Conservation (phyloP, 169 alveolate genomes). For the Eimeria falciformis region DNA sequence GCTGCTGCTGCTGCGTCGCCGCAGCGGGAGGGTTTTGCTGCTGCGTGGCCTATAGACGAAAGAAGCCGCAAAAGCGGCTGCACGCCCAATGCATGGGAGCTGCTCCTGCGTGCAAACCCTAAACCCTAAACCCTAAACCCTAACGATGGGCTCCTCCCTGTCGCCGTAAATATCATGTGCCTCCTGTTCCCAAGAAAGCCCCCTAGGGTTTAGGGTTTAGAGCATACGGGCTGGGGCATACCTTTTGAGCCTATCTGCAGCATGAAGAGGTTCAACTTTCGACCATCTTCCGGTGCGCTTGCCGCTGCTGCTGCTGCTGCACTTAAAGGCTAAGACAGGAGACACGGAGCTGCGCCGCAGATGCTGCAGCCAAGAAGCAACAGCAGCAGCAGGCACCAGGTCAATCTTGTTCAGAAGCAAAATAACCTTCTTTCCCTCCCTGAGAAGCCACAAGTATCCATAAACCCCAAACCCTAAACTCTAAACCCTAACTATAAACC, state of each 20-base stretch:
- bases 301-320: conserved; percentile 70
- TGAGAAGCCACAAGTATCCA: conserved; percentile 1
- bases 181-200: not conserved
- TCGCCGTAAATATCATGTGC: not conserved
- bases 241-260: conserved; percentile 45
- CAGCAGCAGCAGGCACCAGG: conserved; percentile 92
- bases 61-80: conserved; percentile 51
- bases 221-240: not conserved
- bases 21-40: conserved; percentile 19
- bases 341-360: conserved; percentile 74
- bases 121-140: not conserved
- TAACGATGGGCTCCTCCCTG: not conserved
- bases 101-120: conserved; percentile 42
- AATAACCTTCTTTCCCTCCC: conserved; percentile 91
- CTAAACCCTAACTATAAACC: not conserved
- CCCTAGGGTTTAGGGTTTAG: not conserved
- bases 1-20: conserved; percentile 32
- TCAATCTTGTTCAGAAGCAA: conserved; percentile 95
- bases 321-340: conserved; percentile 80
- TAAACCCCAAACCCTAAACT: not conserved
- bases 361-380: conserved; percentile 80
- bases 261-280: conserved; percentile 44
- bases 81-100: conserved; percentile 56
- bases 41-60: conserved; percentile 58
- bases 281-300: conserved; percentile 46